Evolutionary conservation across 208 protist genomes (phyloP), one percentile per base, ranked within the genome.

Genomic region (Porcisia deanei): DNA sequence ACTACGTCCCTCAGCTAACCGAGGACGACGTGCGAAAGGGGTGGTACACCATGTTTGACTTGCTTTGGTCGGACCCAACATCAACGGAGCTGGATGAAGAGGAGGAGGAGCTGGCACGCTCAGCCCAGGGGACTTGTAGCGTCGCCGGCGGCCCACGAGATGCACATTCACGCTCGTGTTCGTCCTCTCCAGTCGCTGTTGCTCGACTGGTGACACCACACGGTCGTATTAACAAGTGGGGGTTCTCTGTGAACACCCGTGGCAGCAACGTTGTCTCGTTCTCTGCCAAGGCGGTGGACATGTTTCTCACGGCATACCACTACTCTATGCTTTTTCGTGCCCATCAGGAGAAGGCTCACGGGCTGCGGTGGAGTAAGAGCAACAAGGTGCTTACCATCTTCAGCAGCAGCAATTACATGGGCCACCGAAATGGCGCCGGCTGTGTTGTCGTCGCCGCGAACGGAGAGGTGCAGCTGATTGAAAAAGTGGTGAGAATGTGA

Each of bases 31-130:
- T 92, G 52, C 84, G 85, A 49, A 84, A 82, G 57, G 80, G 80
- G 34, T 95, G 88, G 89, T 86, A 84, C 78, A 82, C 83, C 20
- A 84, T 81, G 63, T 92, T 87, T 66, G 92, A 96, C 64, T 77
- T 96, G 18, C 76, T 94, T 34, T 96, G 92, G 92, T 93, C 87
- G n/a, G 92, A 96, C 73, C 90, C 92, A 16, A 92, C 87, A 0
- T 65, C 76, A 54, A 75, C 59, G 41, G 92, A 94, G 60, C 67
- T 81, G 37, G 61, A 66, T 14, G n/a, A 66, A 34, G 63, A 67
- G 37, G 61, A 66, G n/a, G n/a, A 66, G 61, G 63, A 61, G 25
- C 53, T 57, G 22, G 55, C 30, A 16, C 20, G 61, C 39, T 34
- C 7, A 14, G 75, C 43, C 22, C 10, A 58, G 22, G 59, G 14